Evolutionary conservation across 306 rosid genomes (phyloP), one percentile per base, ranked within the genome.

Genomic region (Carpinus fangiana): DNA sequence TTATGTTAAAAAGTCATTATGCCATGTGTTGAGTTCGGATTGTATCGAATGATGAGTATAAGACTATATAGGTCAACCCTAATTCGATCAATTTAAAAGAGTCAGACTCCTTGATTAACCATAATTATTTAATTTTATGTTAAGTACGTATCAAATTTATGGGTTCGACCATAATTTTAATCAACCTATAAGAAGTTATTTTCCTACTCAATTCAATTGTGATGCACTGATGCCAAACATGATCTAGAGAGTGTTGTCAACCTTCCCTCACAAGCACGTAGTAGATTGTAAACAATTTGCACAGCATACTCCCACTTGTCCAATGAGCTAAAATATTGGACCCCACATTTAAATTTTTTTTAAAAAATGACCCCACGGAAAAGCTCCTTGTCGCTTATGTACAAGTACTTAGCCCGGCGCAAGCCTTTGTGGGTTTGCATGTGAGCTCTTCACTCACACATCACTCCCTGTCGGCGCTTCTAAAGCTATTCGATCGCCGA

Each of bases 401-500:
- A 36, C 28, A 66, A 36, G 26, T 59, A 59, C 4, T 0, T 2
- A 16, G 23, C 9, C 16, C 10, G 26, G 43, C 41, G 10, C 45
- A 16, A 12, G 5, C 76, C 6, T 46, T 64, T 55, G 62, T 4
- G 28, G 48, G 11, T 31, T 31, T 65, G 59, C 85, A 81, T 73
- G 85, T 75, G 86, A 82, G 23, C 75, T 73, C 67, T 76, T 76
- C 59, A 53, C 82, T 82, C 75, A 79, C 84, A 43, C 83, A 62
- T n/a, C 12, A 18, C 28, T 34, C 76, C 36, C 57, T 73, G 81
- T 79, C 76, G 84, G 83, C 76, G 28, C 83, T 72, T 2, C 8
- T 47, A 70, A 47, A 47, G 51, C 7, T 47, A 47, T 12, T 2
- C 52, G 14, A 41, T 41, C 45, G 7, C 5, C 75, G 76, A 73